phyloP scores from a whole-genome alignment of 805 yeast species.

The Clavispora carvajalis region DNA sequence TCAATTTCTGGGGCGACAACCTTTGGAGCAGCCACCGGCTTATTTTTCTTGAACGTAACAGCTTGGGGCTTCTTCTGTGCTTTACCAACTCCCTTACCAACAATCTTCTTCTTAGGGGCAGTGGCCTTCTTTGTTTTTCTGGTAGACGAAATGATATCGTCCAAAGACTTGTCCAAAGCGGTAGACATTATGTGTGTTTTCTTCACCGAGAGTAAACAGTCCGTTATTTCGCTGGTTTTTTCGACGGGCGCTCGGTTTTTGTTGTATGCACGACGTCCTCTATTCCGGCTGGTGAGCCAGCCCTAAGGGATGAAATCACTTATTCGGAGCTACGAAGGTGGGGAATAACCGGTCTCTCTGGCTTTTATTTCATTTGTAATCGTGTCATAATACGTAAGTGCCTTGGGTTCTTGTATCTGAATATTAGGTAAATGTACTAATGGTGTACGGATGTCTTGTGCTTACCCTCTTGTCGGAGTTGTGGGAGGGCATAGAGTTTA shows the following conservation, averaged over 20 bases:
- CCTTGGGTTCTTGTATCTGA: too few relatives aligned
- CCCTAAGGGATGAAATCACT: too few relatives aligned
- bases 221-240: neutral
- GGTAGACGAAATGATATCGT: constrained; percentile 79
- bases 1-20: constrained; percentile 29
- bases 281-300: neutral
- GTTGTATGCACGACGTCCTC: neutral
- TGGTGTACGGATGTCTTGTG: too few relatives aligned
- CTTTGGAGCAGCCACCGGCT: constrained; percentile 18
- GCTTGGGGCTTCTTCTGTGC: constrained; percentile 22
- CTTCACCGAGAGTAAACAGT: neutral
- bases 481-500: too few relatives aligned
- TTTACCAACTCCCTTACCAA: constrained; percentile 32
- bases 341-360: too few relatives aligned
- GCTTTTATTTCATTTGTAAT: too few relatives aligned
- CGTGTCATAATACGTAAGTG: too few relatives aligned
- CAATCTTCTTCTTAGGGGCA: constrained; percentile 22
- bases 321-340: too few relatives aligned
- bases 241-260: neutral
- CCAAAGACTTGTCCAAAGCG: constrained; percentile 87
- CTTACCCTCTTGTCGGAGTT: too few relatives aligned
- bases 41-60: constrained; percentile 24
- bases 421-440: too few relatives aligned
- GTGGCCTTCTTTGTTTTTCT: constrained; percentile 34
- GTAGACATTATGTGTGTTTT: constrained; percentile 51